Evolutionary conservation across 2,329 filamentous ascomycete species (phyloP).

Genomic region (Microsporum ferrugineum): DNA sequence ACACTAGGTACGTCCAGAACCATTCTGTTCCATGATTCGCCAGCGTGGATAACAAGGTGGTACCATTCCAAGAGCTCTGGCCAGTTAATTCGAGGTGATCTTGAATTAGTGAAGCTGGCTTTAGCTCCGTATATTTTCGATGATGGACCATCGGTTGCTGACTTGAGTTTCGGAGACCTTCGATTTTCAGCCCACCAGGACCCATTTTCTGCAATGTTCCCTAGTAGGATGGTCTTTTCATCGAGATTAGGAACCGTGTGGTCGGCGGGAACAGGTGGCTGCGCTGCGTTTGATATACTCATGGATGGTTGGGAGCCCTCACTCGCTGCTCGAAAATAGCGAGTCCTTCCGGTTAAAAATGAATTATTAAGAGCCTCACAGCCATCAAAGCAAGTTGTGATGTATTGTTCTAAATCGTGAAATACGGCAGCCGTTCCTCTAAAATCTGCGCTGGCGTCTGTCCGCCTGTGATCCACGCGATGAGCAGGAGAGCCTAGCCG

Average conservation of each 20-base stretch:
- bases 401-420: conserved; percentile 64
- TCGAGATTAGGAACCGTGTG: conserved; percentile 52
- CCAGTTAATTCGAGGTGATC: conserved; percentile 67
- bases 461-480: not conserved
- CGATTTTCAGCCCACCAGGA: conserved; percentile 66
- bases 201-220: conserved; percentile 69
- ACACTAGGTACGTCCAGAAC: conserved; percentile 38
- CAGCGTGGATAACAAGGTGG: conserved; percentile 54
- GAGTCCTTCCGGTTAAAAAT: conserved; percentile 48
- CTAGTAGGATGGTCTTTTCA: conserved; percentile 60
- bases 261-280: not conserved
- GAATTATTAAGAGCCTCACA: conserved; percentile 65
- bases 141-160: conserved; percentile 24
- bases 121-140: conserved; percentile 16
- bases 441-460: conserved; percentile 7
- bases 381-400: conserved; percentile 56
- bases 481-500: not conserved
- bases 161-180: conserved; percentile 23
- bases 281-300: not conserved
- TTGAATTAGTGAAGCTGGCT: conserved; percentile 41
- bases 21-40: conserved; percentile 54
- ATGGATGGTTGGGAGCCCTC: conserved; percentile 31
- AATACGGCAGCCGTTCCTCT: conserved; percentile 44
- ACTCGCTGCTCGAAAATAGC: conserved; percentile 31
- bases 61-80: conserved; percentile 62